Evolutionary conservation across 805 yeast genomes (phyloP), one percentile per base, ranked within the genome.

Genomic region (Metschnikowia picachoensis): DNA sequence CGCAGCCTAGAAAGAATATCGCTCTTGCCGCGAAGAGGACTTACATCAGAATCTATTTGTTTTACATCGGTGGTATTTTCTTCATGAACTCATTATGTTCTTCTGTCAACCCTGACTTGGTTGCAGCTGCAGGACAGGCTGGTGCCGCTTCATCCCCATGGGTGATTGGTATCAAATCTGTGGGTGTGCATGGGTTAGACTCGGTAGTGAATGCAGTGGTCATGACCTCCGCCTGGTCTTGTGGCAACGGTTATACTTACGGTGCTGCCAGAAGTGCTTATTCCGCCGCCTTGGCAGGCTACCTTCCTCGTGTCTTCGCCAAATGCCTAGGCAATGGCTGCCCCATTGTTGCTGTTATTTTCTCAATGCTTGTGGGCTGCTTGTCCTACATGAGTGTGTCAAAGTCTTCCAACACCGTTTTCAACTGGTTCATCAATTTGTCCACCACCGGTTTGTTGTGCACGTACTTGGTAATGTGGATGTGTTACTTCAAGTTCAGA

Each of bases 231-330:
- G 70, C 70, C 3, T 67, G 68, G 66, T 64, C 68, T 16, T 65
- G 71, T 50, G 72, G 71, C 38, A 66, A 64, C 46, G 68, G 64
- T 2, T 67, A 64, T 46, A 56, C 61, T 25, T 67, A 64, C 43
- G 66, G 66, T n/a, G 65, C 72, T 6, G 62, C 69, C 20, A 60
- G 72, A 61, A 51, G 60, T 30, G 61, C 65, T 5, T 67, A 65
- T 55, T 78, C 94, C 1, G 85, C 91, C 0, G 83, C 87, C 54
- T 82, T 90, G 31, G 90, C 95, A 2, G 96, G 95, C 43, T 87
- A 87, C 62, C 85, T 92, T 1, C 96, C 96, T 10, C 68, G 68
- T 33, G 53, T 85, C 37, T 85, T 88, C 53, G 67, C 78, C 11
- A 70, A 66, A 50, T 84, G 92, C 57, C 76, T 80, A 52, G 74